A percentile compares a stretch with the other conserved stretches of the same genome.
Conservation (phyloP, 805 yeast species). For the Ogataea salicorniae region DNA sequence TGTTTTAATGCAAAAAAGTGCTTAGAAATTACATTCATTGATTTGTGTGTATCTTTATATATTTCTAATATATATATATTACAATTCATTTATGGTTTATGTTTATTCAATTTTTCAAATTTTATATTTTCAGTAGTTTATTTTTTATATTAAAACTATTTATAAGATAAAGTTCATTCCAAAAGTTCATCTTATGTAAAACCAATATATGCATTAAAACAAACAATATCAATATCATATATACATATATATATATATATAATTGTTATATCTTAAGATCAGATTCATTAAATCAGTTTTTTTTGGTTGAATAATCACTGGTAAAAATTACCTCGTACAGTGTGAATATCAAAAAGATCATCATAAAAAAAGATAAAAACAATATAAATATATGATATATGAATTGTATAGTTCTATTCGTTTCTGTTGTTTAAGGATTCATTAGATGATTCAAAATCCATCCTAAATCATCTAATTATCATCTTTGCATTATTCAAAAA, state of each 20-base stretch:
- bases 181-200: too few species aligned
- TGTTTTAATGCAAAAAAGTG: too few species aligned
- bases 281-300: conserved; percentile 55
- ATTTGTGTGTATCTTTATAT: neutral
- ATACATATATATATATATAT: too few species aligned
- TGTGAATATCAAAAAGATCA: conserved; percentile 44
- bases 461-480: neutral
- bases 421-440: neutral
- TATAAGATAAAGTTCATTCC: too few species aligned
- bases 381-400: neutral
- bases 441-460: neutral
- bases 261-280: conserved; percentile 18
- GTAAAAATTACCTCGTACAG: conserved; percentile 41
- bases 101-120: too few species aligned
- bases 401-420: neutral
- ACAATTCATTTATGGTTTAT: too few species aligned
- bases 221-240: too few species aligned
- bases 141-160: too few species aligned
- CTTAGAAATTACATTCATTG: too few species aligned
- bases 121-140: too few species aligned
- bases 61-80: too few species aligned
- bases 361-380: conserved; percentile 3
- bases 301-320: conserved; percentile 34
- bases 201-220: too few species aligned
- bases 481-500: neutral